Evolutionary conservation across 2,329 filamentous ascomycete species (phyloP).

Genomic region (Xylariaceae sp.): DNA sequence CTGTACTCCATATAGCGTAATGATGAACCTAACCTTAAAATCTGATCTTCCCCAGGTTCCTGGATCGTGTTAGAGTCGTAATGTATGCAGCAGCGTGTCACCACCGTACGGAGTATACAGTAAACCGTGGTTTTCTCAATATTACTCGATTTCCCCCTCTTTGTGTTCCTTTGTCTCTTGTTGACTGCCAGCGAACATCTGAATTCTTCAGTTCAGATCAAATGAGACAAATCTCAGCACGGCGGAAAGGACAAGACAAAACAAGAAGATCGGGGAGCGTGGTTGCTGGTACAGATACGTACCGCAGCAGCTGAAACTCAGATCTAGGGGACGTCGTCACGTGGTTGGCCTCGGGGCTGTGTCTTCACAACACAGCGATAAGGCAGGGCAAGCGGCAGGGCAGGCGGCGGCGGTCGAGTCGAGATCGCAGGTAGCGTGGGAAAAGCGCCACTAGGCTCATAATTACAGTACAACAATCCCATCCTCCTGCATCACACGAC

Average conservation of each 20-base stretch:
- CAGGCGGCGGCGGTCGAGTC: constrained; percentile 3
- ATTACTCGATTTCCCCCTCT: neutral
- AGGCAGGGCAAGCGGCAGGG: constrained; percentile 4
- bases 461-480: constrained; percentile 4
- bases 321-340: constrained; percentile 12
- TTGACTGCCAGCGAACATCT: neutral
- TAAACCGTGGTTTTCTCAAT: constrained; percentile 5
- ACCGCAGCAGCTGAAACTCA: too few relatives aligned
- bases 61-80: constrained; percentile 18
- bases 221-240: neutral
- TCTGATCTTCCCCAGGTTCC: constrained; percentile 26
- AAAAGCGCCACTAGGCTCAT: constrained; percentile 17
- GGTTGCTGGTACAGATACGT: too few relatives aligned
- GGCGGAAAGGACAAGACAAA: constrained; percentile 6
- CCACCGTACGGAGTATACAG: too few relatives aligned
- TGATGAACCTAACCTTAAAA: constrained; percentile 23
- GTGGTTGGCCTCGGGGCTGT: constrained; percentile 21
- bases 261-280: constrained; percentile 2
- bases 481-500: constrained; percentile 16
- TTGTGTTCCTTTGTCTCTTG: neutral
- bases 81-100: constrained; percentile 8
- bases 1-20: constrained; percentile 5
- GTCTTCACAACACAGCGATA: constrained; percentile 15
- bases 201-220: too few relatives aligned
- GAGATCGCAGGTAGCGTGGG: constrained; percentile 14